Evolutionary conservation across 1,139 yeast genomes (phyloP).

Genomic region (Yamadazyma aaseri): DNA sequence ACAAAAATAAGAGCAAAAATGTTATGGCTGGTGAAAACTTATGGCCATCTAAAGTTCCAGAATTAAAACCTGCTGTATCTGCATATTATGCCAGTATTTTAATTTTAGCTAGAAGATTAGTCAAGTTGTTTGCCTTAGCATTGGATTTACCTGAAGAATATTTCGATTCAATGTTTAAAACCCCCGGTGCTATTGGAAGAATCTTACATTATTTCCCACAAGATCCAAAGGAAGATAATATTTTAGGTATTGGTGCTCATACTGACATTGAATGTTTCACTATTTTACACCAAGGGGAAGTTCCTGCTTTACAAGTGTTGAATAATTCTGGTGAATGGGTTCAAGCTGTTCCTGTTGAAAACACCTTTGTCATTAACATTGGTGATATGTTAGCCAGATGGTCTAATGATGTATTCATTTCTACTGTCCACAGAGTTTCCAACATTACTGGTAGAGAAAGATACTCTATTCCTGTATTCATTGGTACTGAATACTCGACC

Average conservation of each 20-base stretch:
- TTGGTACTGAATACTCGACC: conserved; percentile 16
- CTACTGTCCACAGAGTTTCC: conserved; percentile 16
- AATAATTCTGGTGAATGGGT: conserved; percentile 16
- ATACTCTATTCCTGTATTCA: conserved; percentile 16
- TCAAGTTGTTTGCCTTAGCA: conserved; percentile 15
- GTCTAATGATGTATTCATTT: conserved; percentile 17
- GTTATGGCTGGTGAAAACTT: conserved; percentile 16
- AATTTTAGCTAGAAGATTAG: conserved; percentile 12
- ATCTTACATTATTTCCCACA: conserved; percentile 17
- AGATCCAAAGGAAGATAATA: conserved; percentile 11
- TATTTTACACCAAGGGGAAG: conserved; percentile 15
- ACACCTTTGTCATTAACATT: conserved; percentile 16
- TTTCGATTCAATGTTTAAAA: conserved; percentile 13
- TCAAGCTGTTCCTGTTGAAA: conserved; percentile 14
- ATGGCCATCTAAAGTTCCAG: conserved; percentile 15
- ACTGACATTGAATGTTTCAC: conserved; percentile 18
- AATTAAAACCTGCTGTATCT: conserved; percentile 10
- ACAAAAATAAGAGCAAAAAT: conserved; percentile 6
- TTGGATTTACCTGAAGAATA: conserved; percentile 14
- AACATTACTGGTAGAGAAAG: conserved; percentile 16
- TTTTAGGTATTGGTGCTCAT: conserved; percentile 17
- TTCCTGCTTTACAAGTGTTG: conserved; percentile 15
- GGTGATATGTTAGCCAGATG: conserved; percentile 19
- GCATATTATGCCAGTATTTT: conserved; percentile 13
- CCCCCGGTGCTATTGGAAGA: conserved; percentile 17